Base-by-base conservation (phyloP, 75 land plant genomes). In the Sequoiadendron giganteum region DNA sequence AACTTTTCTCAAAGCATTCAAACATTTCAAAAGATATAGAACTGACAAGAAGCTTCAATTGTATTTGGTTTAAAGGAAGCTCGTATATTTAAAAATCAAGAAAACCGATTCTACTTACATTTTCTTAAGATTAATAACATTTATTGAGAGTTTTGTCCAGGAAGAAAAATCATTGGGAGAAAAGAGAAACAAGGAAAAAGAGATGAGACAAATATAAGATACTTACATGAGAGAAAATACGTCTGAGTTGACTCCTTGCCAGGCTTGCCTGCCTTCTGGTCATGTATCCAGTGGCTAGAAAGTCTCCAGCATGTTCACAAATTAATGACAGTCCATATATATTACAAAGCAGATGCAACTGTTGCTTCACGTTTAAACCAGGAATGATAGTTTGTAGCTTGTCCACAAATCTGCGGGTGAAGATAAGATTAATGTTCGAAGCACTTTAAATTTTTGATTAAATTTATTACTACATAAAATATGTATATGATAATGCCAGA, bases 211-310 rank as follows among this genome's bases (percentile, higher is more conserved):
- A 10, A 82, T 45, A 82, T 11, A 13, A 47, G 30, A 28, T 43
- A 87, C 86, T 58, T 43, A 91, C 92, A 86, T 86, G 39, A 30
- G 61, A 55, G 75, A 86, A 91, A 39, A 90, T 89, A 40, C 11
- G 56, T 75, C 89, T 75, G 55, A 90, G 86, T 87, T 90, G 85
- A 19, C 85, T 78, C 86, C 86, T 91, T 28, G 92, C 92, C 1
- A 90, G 87, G 61, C 45, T 30, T 55, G 88, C 30, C 77, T 91
- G 92, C 75, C 72, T 75, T 32, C 65, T 78, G 45, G 92, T 90
- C 84, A 90, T 30, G 65, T 91, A 91, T 58, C 92, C 92, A 39
- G 92, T 90, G 16, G 89, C 85, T 45, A 91, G 87, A 86, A 91
- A 91, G 83, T 91, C 92, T 42, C 89, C 92, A 28, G 89, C 84